These are phyloP conservation scores for Pleurotus giganteus DNA, from an alignment of 768 basidiomycete species.

Conservation along the genomic window DNA sequence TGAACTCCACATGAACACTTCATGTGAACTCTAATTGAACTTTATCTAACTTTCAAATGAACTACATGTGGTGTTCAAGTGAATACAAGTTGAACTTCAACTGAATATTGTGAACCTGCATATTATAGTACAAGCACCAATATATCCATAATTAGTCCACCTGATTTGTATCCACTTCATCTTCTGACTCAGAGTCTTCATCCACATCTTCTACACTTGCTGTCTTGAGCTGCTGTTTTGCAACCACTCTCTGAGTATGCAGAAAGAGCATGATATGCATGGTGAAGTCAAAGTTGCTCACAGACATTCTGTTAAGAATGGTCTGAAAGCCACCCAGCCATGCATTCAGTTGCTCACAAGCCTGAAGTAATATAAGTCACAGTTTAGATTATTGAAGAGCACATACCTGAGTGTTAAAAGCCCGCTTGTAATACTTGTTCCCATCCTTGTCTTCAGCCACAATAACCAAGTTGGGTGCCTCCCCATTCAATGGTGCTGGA, in stretches of 20 bases:
- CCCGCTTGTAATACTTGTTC: neutral
- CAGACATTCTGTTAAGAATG: slow-evolving; percentile 24
- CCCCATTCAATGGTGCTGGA: slow-evolving; percentile 26
- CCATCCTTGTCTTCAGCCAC: slow-evolving; percentile 14
- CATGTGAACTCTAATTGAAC: neutral
- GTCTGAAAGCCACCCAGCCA: slow-evolving; percentile 31
- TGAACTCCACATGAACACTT: neutral
- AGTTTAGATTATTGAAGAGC: no score
- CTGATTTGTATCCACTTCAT: neutral
- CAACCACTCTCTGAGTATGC: slow-evolving; percentile 1
- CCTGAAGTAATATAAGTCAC: no score
- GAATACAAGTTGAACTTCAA: no score
- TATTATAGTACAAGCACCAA: no score
- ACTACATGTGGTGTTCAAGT: neutral
- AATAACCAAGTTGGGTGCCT: no score
- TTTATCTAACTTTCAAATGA: neutral
- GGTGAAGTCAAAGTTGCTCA: slow-evolving; percentile 18
- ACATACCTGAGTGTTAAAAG: no score
- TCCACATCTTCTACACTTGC: neutral
- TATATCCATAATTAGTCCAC: neutral
- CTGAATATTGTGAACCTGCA: no score
- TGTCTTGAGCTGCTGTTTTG: neutral
- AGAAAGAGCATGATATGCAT: slow-evolving; percentile 3
- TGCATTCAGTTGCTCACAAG: slow-evolving; percentile 19
- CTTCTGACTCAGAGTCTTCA: neutral